Evolutionary conservation across 495 filamentous ascomycete species (phyloP), one percentile per base, ranked within the genome.

Genomic region (Penicillium roqueforti): DNA sequence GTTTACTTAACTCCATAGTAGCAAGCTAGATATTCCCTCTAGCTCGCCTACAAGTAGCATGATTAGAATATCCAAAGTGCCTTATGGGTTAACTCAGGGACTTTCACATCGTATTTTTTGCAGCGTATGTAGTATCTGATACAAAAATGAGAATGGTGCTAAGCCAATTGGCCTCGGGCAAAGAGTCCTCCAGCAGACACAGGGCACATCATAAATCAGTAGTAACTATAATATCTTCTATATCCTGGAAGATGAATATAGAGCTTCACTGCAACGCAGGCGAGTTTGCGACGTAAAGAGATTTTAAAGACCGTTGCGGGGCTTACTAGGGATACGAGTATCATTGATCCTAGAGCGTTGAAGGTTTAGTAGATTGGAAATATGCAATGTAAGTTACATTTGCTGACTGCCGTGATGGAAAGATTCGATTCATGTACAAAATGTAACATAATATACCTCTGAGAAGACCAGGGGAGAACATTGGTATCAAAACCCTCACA

Each of bases 401-500:
- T 20, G 20, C 6, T 13, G 10, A 34, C 14, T 39, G 39, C 19
- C 16, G 13, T 48, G 6, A 36, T 36, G 22, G 14, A 42, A 38
- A 53, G 22, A 37, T 39, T 53, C 40, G 20, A 54, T 54, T 47
- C 51, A 54, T 47, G 31, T 47, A 47, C 42, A 54, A 10, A 46
- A 39, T 19, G 29, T 53, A 20, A 36, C 23, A 46, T 42, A 40
- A 51, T 22, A 26, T 36, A 43, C 38, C 49, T 38, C 37, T 22
- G 28, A 31, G 23, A 41, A 52, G 44, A 6, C 28, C 49, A 52
- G 19, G 43, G 26, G 40, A 41, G 50, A 53, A 46, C 6, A 25
- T 53, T 64, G 63, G 63, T 67, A 67, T 67, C 63, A 60, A 66
- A 48, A 51, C 47, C 40, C 39, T 52, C 20, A 22, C 45, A 54